Percentiles rank a stretch among this genome's conserved stretches.
Conservation (phyloP, 192 early-diverging fungal genomes). For the Fimicolochytrium jonesii region DNA sequence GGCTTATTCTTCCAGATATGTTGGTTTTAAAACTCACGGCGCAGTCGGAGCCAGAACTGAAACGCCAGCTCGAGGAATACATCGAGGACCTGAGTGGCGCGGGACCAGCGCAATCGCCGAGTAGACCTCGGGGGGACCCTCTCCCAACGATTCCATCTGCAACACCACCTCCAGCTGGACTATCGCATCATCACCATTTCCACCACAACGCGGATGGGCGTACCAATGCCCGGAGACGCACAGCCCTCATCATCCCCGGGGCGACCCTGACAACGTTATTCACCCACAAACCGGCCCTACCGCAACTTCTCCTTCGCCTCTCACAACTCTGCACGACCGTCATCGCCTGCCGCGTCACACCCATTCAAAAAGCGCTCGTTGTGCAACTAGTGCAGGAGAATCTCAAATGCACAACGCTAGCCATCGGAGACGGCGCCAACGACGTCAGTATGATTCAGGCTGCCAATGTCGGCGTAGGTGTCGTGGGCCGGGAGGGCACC, state of each 20-base stretch:
- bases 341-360: conserved; percentile 57
- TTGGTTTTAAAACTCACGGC: conserved; percentile 38
- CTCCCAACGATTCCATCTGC: not conserved
- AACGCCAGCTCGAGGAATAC: conserved; percentile 27
- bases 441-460: conserved; percentile 62
- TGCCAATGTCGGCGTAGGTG: conserved; percentile 53
- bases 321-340: conserved; percentile 35
- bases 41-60: conserved; percentile 18
- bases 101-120: not conserved
- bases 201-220: too few species aligned
- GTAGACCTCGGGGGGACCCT: not conserved
- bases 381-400: conserved; percentile 43
- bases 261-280: conserved; percentile 70
- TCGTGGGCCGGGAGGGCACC: conserved; percentile 55
- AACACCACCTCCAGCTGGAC: not conserved
- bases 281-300: conserved; percentile 40
- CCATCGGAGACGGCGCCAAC: conserved; percentile 64
- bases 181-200: too few species aligned
- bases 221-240: conserved; percentile 23
- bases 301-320: conserved; percentile 36
- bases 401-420: conserved; percentile 65
- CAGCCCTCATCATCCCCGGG: conserved; percentile 85
- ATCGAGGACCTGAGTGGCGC: conserved; percentile 14
- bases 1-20: conserved; percentile 51
- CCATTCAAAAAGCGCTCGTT: conserved; percentile 58